Evolutionary conservation across 2,329 filamentous ascomycete species (phyloP), one percentile per base, ranked within the genome.

Genomic region (Basipetospora chlamydospora): DNA sequence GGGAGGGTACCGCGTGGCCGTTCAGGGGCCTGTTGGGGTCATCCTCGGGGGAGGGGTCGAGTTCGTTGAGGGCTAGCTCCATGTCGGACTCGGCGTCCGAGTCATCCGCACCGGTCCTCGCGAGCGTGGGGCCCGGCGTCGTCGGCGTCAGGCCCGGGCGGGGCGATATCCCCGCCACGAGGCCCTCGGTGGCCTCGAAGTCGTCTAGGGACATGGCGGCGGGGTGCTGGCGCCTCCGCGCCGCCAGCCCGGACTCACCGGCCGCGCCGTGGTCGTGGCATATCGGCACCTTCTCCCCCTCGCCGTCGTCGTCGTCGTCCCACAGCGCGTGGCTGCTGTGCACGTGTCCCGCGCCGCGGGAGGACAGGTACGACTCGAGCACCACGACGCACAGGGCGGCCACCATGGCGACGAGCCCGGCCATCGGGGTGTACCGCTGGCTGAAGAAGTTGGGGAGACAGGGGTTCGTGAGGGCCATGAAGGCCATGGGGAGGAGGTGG

Each of bases 291-390:
- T 54, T 45, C 21, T 51, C 55, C 10, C 58, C 58, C 20, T 49
- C 53, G n/a, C 11, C 22, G 22, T 6, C 22, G 11, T 11, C 22
- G 22, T 63, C 60, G 12, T 63, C 59, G 23, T 68, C 65, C 58
- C 64, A 70, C 23, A 56, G 55, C 9, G 51, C 51, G 38, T 61
- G 61, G 44, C 77, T 73, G 1, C 68, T 66, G 47, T 77, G 70
- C 1, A 69, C 70, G 47, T 75, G 74, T 2, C 70, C 64, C 2
- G 73, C 75, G 29, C 74, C 74, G 38, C 73, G 59, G 2, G 78
- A 80, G 0, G 85, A 86, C 46, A 96, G 77, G 53, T 86, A 85
- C 60, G 90, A 93, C 56, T 96, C 88, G 36, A 95, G 70, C 2
- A 75, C 72, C 6, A 93, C 83, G 3, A 95, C 86, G 4, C 81